Percentiles rank a stretch among this genome's conserved stretches.
phyloP scores from a whole-genome alignment of 352 stramenopile species.

The Phytophthora pluvialis region DNA sequence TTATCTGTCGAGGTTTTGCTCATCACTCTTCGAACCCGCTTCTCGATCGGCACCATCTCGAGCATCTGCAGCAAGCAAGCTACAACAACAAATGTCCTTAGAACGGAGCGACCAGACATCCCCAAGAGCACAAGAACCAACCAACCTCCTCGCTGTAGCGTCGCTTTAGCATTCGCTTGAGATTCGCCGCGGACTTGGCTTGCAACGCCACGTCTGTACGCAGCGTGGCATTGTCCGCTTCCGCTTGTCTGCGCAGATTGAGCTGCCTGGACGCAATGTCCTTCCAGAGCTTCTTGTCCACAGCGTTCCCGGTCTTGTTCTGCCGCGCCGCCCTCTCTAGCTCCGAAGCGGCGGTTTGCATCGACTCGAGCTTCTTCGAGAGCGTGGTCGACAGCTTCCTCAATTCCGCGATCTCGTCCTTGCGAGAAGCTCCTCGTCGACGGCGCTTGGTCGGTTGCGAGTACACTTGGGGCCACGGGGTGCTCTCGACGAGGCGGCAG shows the following conservation, averaged over 20 bases:
- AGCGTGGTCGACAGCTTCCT: neutral
- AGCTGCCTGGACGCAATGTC: slow-evolving; percentile 13
- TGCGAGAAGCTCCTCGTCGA: slow-evolving; percentile 6
- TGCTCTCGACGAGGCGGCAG: neutral
- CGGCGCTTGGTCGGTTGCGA: slow-evolving; percentile 8
- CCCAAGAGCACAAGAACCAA: neutral
- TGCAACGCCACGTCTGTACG: slow-evolving; percentile 8
- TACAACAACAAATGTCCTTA: neutral
- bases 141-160: slow-evolving; percentile 33
- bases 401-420: slow-evolving; percentile 26
- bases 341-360: neutral
- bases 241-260: slow-evolving; percentile 2
- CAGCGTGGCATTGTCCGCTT: slow-evolving; percentile 11
- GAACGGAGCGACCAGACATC: neutral
- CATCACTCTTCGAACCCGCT: neutral
- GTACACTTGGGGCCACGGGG: slow-evolving; percentile 4
- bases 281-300: slow-evolving; percentile 18
- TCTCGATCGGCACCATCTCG: slow-evolving; percentile 21
- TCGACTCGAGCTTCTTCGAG: neutral
- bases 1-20: neutral
- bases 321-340: neutral
- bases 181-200: slow-evolving; percentile 14
- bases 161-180: slow-evolving; percentile 32
- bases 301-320: neutral
- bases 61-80: slow-evolving; percentile 21